A percentile compares a stretch with the other conserved stretches of the same genome.
phyloP scores from a whole-genome alignment of 2,329 filamentous ascomycete species.

The Colletotrichum sp. region DNA sequence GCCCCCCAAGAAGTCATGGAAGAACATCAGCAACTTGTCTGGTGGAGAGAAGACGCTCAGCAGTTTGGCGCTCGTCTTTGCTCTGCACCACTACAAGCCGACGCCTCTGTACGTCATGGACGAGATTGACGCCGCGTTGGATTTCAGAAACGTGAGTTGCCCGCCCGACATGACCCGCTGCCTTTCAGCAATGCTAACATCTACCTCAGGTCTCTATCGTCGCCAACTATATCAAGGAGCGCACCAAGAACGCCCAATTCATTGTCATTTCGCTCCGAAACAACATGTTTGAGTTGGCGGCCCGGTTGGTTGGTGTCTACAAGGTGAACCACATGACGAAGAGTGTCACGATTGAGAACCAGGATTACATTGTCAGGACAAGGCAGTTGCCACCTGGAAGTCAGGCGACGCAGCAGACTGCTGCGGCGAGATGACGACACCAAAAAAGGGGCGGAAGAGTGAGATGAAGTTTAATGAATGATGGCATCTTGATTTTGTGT shows the following conservation, averaged over 20 bases:
- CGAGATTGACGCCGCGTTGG: conserved; percentile 96
- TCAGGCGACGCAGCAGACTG: conserved; percentile 19
- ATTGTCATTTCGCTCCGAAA: conserved; percentile 97
- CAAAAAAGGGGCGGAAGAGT: background rate
- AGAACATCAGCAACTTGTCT: conserved; percentile 95
- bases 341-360: conserved; percentile 88
- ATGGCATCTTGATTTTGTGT: conserved; percentile 7
- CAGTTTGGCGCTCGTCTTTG: conserved; percentile 94
- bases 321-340: conserved; percentile 99
- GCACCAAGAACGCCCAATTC: conserved; percentile 99
- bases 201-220: conserved; percentile 86
- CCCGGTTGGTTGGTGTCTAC: conserved; percentile 94
- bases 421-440: conserved; percentile 3
- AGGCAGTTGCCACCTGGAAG: conserved; percentile 37
- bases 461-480: conserved; percentile 8
- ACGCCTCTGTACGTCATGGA: conserved; percentile 99
- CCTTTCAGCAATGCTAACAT: conserved; percentile 13
- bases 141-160: conserved; percentile 90
- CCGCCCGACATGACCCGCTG: background rate
- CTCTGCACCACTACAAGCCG: conserved; percentile 96
- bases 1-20: conserved; percentile 99
- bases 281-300: conserved; percentile 99
- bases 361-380: conserved; percentile 68
- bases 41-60: conserved; percentile 98
- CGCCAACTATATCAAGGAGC: conserved; percentile 98